Base-by-base conservation (phyloP, 202 grass and related monocot genomes). In the Panicum hallii region DNA sequence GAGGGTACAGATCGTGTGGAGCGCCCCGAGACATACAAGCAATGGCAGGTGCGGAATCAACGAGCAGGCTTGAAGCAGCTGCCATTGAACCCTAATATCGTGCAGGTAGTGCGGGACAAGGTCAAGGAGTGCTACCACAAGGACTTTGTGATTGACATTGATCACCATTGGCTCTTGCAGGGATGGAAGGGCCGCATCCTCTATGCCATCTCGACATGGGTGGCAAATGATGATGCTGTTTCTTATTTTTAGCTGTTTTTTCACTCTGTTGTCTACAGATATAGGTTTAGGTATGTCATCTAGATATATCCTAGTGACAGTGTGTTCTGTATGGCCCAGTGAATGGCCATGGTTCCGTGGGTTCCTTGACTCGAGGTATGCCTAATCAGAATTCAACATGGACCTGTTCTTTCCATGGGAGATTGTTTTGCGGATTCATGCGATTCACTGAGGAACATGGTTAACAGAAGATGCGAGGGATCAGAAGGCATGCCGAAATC, bases 151-250 rank as follows among this genome's bases (percentile, higher is more conserved):
- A 77, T 98, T 2, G 93, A 95, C 71, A 14, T 89, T 54, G 93
- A 98, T 95, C 86, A 90, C 64, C 46, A 78, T 15, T 98, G 95
- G 95, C 90, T 98, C 53, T 85, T 98, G 81, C 93, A 98, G 43
- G 95, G 95, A 40, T 98, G 95, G 95, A 98, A 98, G 57, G 95
- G 95, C n/a, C 91, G 95, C 32, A 95, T 95, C 70, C 80, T 98
- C 26, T 83, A 43, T 36, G 93, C 89, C 36, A 68, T 92, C 70
- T 92, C 93, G 3, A 66, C 93, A 50, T 98, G 95, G 95, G 86
- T 75, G 79, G 63, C 87, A 60, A 92, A 86, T 6, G 72, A 86
- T 6, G 72, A 90, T 77, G 70, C 76, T 70, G 8, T 41, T 40
- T 80, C 75, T 26, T 81, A 84, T 9, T 56, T 54, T 70, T 90